These are phyloP conservation scores for Pistacia atlantica DNA, from an alignment of 345 rosid genomes.

Conservation along the genomic window DNA sequence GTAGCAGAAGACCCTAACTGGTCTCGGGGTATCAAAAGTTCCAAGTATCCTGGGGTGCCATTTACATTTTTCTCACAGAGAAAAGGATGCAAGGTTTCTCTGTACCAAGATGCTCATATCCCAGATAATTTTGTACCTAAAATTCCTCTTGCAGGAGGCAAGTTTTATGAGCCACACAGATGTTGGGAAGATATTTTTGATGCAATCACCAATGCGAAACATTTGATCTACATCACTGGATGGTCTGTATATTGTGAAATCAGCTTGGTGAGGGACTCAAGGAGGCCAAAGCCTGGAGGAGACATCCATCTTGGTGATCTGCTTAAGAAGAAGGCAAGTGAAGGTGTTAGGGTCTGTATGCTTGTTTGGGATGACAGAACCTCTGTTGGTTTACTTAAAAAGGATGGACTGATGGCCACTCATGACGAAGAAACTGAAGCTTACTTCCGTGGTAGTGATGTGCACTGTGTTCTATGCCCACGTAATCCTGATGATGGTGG, in stretches of 20 bases:
- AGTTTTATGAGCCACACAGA: conserved; percentile 77
- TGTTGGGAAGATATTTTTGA: conserved; percentile 98
- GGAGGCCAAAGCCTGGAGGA: conserved; percentile 96
- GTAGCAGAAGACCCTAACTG: conserved; percentile 70
- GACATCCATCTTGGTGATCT: conserved; percentile 78
- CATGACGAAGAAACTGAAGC: conserved; percentile 92
- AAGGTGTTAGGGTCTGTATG: conserved; percentile 90
- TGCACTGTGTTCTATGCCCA: conserved; percentile 88
- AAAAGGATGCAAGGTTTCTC: conserved; percentile 79
- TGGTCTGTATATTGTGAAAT: conserved; percentile 99
- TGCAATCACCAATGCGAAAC: conserved; percentile 82
- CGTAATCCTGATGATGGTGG: conserved; percentile 98
- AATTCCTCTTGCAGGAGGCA: conserved; percentile 91
- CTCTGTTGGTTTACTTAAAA: conserved; percentile 80
- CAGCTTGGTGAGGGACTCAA: conserved; percentile 76
- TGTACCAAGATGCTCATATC: conserved; percentile 95
- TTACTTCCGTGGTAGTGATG: conserved; percentile 68
- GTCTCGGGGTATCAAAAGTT: conserved; percentile 64
- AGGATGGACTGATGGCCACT: conserved; percentile 95
- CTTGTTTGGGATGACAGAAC: conserved; percentile 99
- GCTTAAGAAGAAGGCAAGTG: conserved; percentile 86
- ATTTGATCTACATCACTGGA: conserved; percentile 91
- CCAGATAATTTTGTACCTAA: conserved; percentile 82
- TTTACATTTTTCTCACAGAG: conserved; percentile 89
- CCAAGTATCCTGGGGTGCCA: conserved; percentile 90